Base-by-base conservation (phyloP, 2,329 filamentous ascomycete genomes). In the Botrytis hyacinthi region DNA sequence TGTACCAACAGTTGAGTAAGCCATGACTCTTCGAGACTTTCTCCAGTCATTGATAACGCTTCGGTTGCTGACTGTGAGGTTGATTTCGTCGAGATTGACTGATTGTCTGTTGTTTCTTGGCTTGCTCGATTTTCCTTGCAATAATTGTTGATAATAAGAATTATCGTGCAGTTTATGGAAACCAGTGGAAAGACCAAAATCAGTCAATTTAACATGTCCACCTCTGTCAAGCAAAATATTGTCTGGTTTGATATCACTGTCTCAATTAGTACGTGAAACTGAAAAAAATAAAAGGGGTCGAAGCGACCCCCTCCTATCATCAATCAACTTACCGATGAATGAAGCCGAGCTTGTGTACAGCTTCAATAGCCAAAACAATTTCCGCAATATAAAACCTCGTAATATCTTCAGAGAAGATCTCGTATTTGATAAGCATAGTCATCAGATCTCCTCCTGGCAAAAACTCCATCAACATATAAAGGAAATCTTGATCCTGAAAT, bases 371-470 rank as follows among this genome's bases (percentile, higher is more conserved):
- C 81, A 98, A 88, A 37, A 97, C 93, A 79, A 98, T 95, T 83
- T 99, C 95, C 37, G 96, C 96, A 89, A 99, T 99, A 84, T 99
- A 99, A 84, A 99, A 99, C 29, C 96, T 91, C 44, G 96, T 99
- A 78, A 99, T 98, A 78, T 99, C 96, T 83, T 98, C 95, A 0
- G 94, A 97, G 83, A 99, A 99, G 82, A 99, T 98, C 83, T 99
- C 96, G 81, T 99, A 99, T 87, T 98, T 99, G 86, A 99, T 99
- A 78, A 99, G 87, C 96, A 99, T 99, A 5, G 96, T 99, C 96
- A 99, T 99, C 82, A 99, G 84, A 85, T 99, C 96, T 83, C 96
- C 96, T 83, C 96, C 96, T 12, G 96, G 96, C 83, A 99, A 88
- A 84, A 98, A 99, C 84, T 99, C 96, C 96, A 99, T 99, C 75